Conservation (phyloP, 345 rosid species). For the Hypericum androsaemum region DNA sequence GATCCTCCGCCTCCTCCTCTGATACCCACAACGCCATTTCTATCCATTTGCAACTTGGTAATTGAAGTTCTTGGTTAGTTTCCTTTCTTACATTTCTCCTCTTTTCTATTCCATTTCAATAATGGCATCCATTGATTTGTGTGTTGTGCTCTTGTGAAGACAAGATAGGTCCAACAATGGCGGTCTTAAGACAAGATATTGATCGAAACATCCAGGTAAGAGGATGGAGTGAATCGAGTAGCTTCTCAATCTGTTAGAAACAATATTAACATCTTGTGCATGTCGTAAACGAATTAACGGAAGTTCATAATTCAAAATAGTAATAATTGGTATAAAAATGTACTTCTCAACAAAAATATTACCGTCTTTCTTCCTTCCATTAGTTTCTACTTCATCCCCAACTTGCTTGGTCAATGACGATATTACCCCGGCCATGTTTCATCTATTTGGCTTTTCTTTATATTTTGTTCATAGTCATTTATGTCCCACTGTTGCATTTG, state of each 20-base stretch:
- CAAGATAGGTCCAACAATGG: conserved; percentile 97
- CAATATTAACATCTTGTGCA: no score
- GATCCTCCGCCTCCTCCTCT: conserved; percentile 23
- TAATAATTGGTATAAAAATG: no score
- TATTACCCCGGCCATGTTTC: no score
- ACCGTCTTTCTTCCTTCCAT: neutral
- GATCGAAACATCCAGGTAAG: conserved; percentile 70
- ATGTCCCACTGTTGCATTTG: no score
- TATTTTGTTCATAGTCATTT: no score
- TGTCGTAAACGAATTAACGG: no score
- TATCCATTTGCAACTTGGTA: conserved; percentile 54
- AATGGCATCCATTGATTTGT: conserved; percentile 1
- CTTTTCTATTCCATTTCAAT: neutral
- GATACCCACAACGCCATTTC: conserved; percentile 56
- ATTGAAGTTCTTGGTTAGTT: conserved; percentile 82
- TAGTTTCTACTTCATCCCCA: neutral
- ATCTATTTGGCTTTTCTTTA: no score
- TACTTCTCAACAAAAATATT: neutral
- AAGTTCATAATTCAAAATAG: no score
- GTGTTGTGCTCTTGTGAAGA: conserved; percentile 36
- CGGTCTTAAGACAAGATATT: conserved; percentile 81
- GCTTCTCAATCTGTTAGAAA: no score
- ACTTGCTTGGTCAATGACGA: conserved; percentile 9
- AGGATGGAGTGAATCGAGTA: no score
- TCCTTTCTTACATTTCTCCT: neutral